Evolutionary conservation across 441 rosid genomes (phyloP), one percentile per base, ranked within the genome.

Genomic region (Erodium moschatum): DNA sequence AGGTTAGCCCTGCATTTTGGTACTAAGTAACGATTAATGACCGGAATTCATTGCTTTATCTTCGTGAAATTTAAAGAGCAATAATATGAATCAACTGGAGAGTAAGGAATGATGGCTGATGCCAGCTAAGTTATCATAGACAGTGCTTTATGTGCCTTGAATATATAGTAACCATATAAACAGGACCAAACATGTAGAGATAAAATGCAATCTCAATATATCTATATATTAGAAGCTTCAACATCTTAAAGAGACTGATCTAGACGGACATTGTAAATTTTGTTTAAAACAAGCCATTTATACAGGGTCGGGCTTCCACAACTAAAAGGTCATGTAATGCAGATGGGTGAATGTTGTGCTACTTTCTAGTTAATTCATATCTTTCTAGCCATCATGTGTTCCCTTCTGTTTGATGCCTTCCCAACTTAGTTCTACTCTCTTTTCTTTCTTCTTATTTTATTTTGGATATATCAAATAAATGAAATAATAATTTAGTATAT

Each of bases 1-100:
- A 74, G 96, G 92, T 90, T 68, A 68, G 69, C 58, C 54, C 12
- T 40, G 38, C 48, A 19, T 15, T 19, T 35, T 67, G 15, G 20
- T n/a, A 9, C 65, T 74, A 42, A 52, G 46, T 40, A 40, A 40
- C 46, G 1, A 40, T 18, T 27, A 58, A 69, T 58, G 58, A 65
- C 12, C 20, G 24, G 5, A 20, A 67, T 66, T 35, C 19, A 4
- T 33, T 19, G 24, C 7, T 61, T 61, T 54, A n/a, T 21, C 9
- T 7, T 19, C 21, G 31, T 24, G 60, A 13, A 48, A 27, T 20
- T 60, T 68, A 38, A 9, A 38, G 42, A 38, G 42, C 42, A 38
- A 38, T 18, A 31, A 33, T 38, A 68, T n/a, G 44, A 64, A 52
- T 15, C 66, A 40, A 40, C 38, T 2, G 35, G 46, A 33, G 33